Base-by-base conservation (phyloP, 163 green algal species). In the Volvox carteri region DNA sequence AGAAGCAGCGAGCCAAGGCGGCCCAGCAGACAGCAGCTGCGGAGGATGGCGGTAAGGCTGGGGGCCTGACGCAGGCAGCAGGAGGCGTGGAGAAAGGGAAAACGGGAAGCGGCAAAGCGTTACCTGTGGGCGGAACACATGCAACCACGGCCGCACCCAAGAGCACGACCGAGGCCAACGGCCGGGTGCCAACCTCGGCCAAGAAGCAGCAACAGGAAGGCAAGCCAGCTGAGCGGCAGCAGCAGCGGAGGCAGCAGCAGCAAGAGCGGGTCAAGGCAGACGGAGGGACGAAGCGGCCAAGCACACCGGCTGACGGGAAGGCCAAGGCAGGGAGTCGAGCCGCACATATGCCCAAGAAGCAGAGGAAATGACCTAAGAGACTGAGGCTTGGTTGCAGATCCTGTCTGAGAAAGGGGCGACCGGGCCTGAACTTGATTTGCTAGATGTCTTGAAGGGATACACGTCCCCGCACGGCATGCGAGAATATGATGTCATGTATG, bases 291-390 rank as follows among this genome's bases (percentile, higher is more conserved):
- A 56, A 73, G 54, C 21, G 50, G 41, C n/a, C 39, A 54, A 2
- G 74, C 42, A 21, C 9, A 72, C 52, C 70, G 50, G 78, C 41
- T 50, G 42, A 60, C 23, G 78, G 58, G 85, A 77, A 76, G 5
- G 33, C 50, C 21, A 62, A 54, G 9, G 16, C 52, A 65, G 21
- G 28, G 39, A 37, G 28, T 30, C 25, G n/a, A 39, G 60, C 30
- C 65, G 58, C 21, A 8, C 58, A 30, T 4, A 9, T 58, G 8
- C 18, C 76, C 0, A 90, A 90, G 76, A 90, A 90, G 86, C 86
- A 90, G 65, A 90, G 76, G 37, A 86, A 87, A 78, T 90, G 37
- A 90, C 50, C 50, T 60, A 25, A 16, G 16, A 60, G n/a, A n/a
- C n/a, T n/a, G n/a, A n/a, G n/a, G n/a, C n/a, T n/a, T n/a, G n/a